Base-by-base conservation (phyloP, 331 rosid genomes). In the Quercus lobata region DNA sequence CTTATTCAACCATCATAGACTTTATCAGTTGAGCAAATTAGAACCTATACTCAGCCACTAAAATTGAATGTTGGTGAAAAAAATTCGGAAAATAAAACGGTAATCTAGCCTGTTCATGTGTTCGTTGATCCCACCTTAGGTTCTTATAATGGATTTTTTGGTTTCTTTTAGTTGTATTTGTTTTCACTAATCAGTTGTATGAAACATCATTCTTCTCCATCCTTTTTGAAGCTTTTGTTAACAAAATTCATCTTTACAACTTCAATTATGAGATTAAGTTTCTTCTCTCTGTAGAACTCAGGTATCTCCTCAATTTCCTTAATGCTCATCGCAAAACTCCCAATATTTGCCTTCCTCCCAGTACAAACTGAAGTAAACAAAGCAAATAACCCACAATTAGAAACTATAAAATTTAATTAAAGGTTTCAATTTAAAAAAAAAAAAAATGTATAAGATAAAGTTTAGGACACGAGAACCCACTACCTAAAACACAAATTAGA, bases 161-260 rank as follows among this genome's bases (percentile, higher is more conserved):
- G 41, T 35, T 35, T 66, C 25, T 66, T 66, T 35, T 35, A 19
- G 49, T 22, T 37, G 54, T 76, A 17, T 60, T 46, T 41, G 29
- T 6, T 32, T 72, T 87, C 81, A 90, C 18, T 79, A 14, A 60
- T 83, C 81, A 52, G 83, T 93, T 87, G 60, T 93, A 91, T 30
- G 93, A 84, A 71, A 93, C 97, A 75, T 93, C 95, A 32, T 93
- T 93, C 82, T 90, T 91, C 90, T 89, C 97, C 95, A 90, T 81
- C 74, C 97, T 89, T 22, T 22, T 89, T 95, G 6, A 93, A 41
- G 2, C 97, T 95, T 75, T 78, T 72, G 89, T 91, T 93, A 52
- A 93, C 73, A 81, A 90, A 91, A 80, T 93, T 95, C 80, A 93
- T 83, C 30, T 85, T 90, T 16, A 93, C 89, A 0, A 86, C 69